Percentiles rank a stretch among this genome's conserved stretches.
Evolutionary conservation across 345 rosid species (phyloP).

Genomic region (Acer campestre): DNA sequence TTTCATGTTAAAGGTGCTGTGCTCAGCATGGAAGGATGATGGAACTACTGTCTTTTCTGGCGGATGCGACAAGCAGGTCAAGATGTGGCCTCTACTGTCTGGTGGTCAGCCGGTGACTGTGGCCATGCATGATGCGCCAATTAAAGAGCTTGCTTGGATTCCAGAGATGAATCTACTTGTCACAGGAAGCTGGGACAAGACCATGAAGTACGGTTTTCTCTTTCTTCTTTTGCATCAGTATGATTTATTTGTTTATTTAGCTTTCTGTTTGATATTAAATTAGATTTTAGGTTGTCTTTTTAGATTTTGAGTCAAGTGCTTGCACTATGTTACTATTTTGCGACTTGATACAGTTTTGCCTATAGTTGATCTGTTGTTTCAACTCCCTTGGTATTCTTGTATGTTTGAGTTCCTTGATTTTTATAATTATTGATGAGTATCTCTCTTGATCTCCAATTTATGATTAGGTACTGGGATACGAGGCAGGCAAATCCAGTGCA

Average conservation of each 20-base stretch:
- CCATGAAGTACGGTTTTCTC: conserved; percentile 57
- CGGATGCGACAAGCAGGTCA: conserved; percentile 98
- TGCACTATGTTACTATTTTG: conserved; percentile 1
- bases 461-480: conserved; percentile 84
- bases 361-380: background rate
- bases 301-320: conserved; percentile 1
- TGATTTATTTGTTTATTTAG: background rate
- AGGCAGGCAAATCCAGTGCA: conserved; percentile 90
- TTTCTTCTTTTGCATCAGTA: conserved; percentile 2
- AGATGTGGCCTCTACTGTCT: conserved; percentile 93
- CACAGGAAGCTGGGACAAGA: conserved; percentile 95
- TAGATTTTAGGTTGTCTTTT: conserved; percentile 4
- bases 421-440: background rate
- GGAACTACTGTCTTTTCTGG: conserved; percentile 92
- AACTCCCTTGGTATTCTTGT: background rate
- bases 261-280: background rate
- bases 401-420: background rate
- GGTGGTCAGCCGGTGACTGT: conserved; percentile 90
- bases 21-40: conserved; percentile 99
- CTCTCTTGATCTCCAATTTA: background rate
- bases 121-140: conserved; percentile 93
- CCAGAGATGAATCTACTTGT: conserved; percentile 87
- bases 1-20: conserved; percentile 56
- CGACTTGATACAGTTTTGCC: background rate
- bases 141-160: conserved; percentile 87